Base-by-base conservation (phyloP, 2,329 filamentous ascomycete species). In the Fusarium torulosum region DNA sequence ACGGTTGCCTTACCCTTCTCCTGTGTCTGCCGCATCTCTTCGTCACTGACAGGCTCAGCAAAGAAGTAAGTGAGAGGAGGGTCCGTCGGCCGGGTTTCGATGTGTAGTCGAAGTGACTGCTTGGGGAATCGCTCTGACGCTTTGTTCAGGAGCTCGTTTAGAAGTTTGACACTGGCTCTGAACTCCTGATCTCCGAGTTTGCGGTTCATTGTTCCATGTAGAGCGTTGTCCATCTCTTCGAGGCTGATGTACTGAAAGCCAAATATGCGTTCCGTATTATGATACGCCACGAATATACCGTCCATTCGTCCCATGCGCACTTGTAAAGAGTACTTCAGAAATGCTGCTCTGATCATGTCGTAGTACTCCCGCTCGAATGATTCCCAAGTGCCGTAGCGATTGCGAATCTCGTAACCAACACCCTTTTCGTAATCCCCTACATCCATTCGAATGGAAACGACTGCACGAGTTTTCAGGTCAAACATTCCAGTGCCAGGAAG, bases 291-390 rank as follows among this genome's bases (percentile, higher is more conserved):
- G 75, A 98, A 99, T 49, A 98, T 97, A 53, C 96, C 96, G 75
- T 99, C 95, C 96, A 99, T 99, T 49, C 94, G 90, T 19, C 96
- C 96, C 88, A 99, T 96, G 43, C 96, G 92, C 27, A 95, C 96
- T 79, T 99, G 96, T 29, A 99, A 84, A 11, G 94, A 97, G 78
- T 99, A 99, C 75, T 99, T 99, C 55, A 99, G 83, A 80, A 99
- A 95, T 0, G 95, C 96, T 2, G 94, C 88, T 53, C 96, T 88
- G 61, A 97, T 95, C 94, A 99, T 96, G 78, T 99, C 96, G 77
- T 91, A 97, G 77, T 96, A 97, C 75, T 99, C 96, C 59, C 94
- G 89, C 80, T 99, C 96, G 76, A 91, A 99, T 0, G 95, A 98
- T 77, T 97, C 91, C 84, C 87, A 99, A 59, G 89, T 84, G 17